Base-by-base conservation (phyloP, 441 rosid species). In the Francoa sonchifolia region DNA sequence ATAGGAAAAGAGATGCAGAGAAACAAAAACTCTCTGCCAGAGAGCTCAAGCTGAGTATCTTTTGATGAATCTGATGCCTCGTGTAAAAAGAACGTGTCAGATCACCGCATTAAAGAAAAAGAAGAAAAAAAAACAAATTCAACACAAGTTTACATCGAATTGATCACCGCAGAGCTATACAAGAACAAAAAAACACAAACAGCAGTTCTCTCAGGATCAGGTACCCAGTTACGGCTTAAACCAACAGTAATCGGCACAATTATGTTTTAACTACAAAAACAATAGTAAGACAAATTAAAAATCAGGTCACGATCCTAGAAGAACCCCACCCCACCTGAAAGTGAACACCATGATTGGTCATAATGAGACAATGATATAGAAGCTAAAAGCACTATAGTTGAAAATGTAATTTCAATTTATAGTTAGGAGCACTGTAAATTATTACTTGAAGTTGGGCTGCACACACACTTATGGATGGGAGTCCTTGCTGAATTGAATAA, bases 1-100 rank as follows among this genome's bases (percentile, higher is more conserved):
- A 74, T 21, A 64, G 66, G n/a, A 65, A 73, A 63, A 66, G 75
- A 65, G 71, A 76, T 55, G 67, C 40, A 47, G 70, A 47, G 66
- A 73, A 71, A 73, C 70, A 69, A 69, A 77, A 75, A 72, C 76
- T 69, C 59, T 56, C 67, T 67, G 42, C 66, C 62, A 61, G 76
- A 58, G 77, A 61, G 68, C 77, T 82, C 76, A 71, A 63, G 81
- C 74, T 66, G 85, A 71, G 66, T 61, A 70, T 73, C 77, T 73
- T 85, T 73, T 58, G 68, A 61, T 68, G 66, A 63, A 68, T 68
- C 67, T 68, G 81, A 71, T 48, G 54, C 48, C 79, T 61, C 59
- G 39, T 60, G 57, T 68, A 55, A 69, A 45, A 67, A 68, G 48
- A 66, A 65, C 59, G 57, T 35, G 81, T 74, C 69, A 82, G 78